Evolutionary conservation across 192 early-diverging fungal genomes (phyloP).

Genomic region (Backusella tarrabulga): DNA sequence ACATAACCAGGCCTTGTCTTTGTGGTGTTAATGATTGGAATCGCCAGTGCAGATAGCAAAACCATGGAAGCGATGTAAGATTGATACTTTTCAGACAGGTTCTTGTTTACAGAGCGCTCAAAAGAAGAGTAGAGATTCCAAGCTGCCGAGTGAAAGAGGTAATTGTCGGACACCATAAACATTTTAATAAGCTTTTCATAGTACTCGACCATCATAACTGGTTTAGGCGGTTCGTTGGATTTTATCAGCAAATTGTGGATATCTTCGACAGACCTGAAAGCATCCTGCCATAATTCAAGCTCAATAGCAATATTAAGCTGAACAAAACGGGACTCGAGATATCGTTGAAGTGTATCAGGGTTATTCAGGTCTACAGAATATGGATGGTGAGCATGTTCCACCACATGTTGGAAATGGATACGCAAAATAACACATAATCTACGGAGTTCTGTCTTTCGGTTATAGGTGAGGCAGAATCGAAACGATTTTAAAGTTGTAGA

Average conservation of each 20-base stretch:
- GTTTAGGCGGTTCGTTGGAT: slow-evolving; percentile 89
- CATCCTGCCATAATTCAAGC: slow-evolving; percentile 99
- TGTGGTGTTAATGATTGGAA: slow-evolving; percentile 91
- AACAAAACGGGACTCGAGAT: slow-evolving; percentile 92
- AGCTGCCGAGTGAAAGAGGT: slow-evolving; percentile 95
- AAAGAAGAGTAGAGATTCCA: slow-evolving; percentile 89
- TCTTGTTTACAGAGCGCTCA: slow-evolving; percentile 72
- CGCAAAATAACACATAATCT: slow-evolving; percentile 96
- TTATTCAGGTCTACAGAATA: slow-evolving; percentile 93
- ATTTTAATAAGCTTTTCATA: slow-evolving; percentile 97
- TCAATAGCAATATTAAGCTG: slow-evolving; percentile 94
- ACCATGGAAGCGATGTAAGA: slow-evolving; percentile 88
- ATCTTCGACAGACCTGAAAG: slow-evolving; percentile 95
- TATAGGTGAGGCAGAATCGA: slow-evolving; percentile 90
- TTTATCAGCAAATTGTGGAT: slow-evolving; percentile 89
- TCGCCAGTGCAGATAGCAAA: slow-evolving; percentile 89
- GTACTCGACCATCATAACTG: slow-evolving; percentile 95
- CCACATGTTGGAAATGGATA: slow-evolving; percentile 85
- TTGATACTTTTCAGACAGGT: slow-evolving; percentile 83
- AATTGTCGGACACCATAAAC: slow-evolving; percentile 95
- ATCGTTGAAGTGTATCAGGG: slow-evolving; percentile 93
- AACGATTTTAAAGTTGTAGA: slow-evolving; percentile 86
- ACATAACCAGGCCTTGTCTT: slow-evolving; percentile 67
- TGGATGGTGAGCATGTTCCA: slow-evolving; percentile 88
- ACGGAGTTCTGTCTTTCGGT: slow-evolving; percentile 97